Base-by-base conservation (phyloP, 257 asterid species). In the Striga asiatica region DNA sequence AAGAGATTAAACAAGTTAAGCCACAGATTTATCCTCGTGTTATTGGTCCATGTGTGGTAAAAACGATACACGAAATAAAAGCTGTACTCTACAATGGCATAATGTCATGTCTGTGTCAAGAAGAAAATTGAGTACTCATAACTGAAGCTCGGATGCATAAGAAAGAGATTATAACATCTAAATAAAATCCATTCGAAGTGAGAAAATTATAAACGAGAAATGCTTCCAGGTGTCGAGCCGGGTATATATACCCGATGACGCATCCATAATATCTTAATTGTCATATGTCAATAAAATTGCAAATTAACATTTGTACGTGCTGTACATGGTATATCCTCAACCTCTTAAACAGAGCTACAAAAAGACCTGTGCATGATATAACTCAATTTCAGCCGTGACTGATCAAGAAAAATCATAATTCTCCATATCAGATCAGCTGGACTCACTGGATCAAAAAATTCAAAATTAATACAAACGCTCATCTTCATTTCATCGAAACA, bases 401-500 rank as follows among this genome's bases (percentile, higher is more conserved):
- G 31, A 58, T 39, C 39, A 50, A 7, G 2, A 43, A 45, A 57
- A 45, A 57, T 6, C 49, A 6, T 1, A 53, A 13, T 28, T 27
- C 21, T 38, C 38, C 22, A 39, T 19, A 24, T 39, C 52, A 2
- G 21, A 62, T 43, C 29, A 55, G 58, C 43, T 42, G 3, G n/a
- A 14, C 43, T 20, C 8, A 22, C 20, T 3, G 29, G 35, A 43
- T 25, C 18, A 54, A 47, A 64, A n/a, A n/a, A n/a, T n/a, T n/a
- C n/a, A n/a, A n/a, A n/a, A n/a, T n/a, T n/a, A n/a, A n/a, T n/a
- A n/a, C n/a, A n/a, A n/a, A n/a, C n/a, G n/a, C n/a, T n/a, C n/a
- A n/a, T n/a, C n/a, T 5, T 24, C 18, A 34, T 24, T 29, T 70
- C 45, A 32, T 35, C 58, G 55, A 51, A 45, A 43, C 62, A 19